Evolutionary conservation across 441 rosid species (phyloP), one percentile per base, ranked within the genome.

Genomic region (Adansonia gregorii): DNA sequence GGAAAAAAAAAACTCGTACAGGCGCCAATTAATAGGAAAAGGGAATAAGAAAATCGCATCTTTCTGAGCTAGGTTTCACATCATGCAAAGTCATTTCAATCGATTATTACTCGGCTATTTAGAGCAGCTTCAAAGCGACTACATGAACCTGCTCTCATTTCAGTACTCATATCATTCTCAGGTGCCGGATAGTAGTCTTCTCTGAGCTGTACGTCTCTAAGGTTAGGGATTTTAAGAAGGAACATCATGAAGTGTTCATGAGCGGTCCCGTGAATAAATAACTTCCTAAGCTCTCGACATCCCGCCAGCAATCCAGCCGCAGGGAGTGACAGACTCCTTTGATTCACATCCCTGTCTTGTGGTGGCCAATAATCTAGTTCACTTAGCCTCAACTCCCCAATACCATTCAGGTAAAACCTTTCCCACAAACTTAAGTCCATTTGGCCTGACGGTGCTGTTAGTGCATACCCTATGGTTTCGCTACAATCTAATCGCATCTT

Each of bases 341-440:
- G 99, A 80, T 96, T 92, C 15, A 94, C 97, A 1, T 94, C 98
- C 80, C 91, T 83, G 73, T 96, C 98, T 24, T 89, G 97, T 0
- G 99, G 97, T 2, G 97, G 98, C 97, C 98, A 96, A 69, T 96
- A 94, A 78, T 96, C 93, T 0, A 93, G 91, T 81, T 92, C 94
- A 2, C 31, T 85, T 6, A 94, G 90, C 82, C 72, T 85, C 85
- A 94, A 79, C 64, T 78, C 75, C 71, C 88, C 88, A 0, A 96
- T 91, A 39, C 94, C 96, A 1, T 85, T 86, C 77, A 96, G 83
- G 87, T 89, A 93, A 84, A 89, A 91, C 68, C 99, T 89, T 86
- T 96, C 99, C 98, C 98, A 96, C 81, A 90, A 78, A 85, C 92
- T 94, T 80, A 96, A 63, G 83, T 96, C 98, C 93, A 91, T 90